Evolutionary conservation across 2,329 filamentous ascomycete species (phyloP).

Genomic region (Monilinia aucupariae): DNA sequence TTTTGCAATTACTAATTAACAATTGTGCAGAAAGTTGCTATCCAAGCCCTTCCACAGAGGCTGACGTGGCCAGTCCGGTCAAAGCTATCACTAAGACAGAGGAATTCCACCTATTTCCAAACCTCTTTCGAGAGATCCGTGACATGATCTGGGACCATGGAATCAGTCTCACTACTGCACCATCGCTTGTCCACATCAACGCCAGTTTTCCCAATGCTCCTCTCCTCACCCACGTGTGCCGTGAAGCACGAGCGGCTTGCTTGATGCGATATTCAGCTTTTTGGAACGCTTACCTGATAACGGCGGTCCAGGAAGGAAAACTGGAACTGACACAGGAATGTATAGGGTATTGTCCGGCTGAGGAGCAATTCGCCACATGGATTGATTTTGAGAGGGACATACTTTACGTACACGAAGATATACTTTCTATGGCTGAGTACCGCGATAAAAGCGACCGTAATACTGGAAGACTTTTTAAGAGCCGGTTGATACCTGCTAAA

Average conservation of each 20-base stretch:
- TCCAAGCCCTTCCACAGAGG: neutral
- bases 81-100: neutral
- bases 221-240: neutral
- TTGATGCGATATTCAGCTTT: neutral
- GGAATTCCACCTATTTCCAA: neutral
- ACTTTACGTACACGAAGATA: neutral
- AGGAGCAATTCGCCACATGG: neutral
- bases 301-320: neutral
- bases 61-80: neutral
- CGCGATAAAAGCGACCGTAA: too few species aligned
- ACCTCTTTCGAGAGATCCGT: neutral
- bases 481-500: neutral
- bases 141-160: neutral
- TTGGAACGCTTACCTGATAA: neutral
- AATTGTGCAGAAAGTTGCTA: neutral
- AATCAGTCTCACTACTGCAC: neutral
- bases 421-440: neutral
- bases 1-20: neutral
- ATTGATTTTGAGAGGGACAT: neutral
- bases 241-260: neutral
- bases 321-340: neutral
- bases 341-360: rapidly evolving
- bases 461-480: neutral
- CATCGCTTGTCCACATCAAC: neutral
- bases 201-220: neutral